Base-by-base conservation (phyloP, 306 rosid genomes). In the Vachellia collinsii region DNA sequence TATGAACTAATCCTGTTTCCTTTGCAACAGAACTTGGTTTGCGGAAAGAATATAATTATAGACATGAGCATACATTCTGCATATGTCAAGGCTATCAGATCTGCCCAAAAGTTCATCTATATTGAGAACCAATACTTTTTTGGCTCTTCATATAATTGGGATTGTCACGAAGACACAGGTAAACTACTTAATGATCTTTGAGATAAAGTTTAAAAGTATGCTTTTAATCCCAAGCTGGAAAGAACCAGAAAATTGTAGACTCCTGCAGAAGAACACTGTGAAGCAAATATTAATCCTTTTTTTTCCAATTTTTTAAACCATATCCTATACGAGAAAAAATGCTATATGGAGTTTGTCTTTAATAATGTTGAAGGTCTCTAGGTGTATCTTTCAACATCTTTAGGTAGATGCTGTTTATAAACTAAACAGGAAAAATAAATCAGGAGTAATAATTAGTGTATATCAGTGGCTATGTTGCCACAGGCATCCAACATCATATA, bases 71-170 rank as follows among this genome's bases (percentile, higher is more conserved):
- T 91, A 81, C 91, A 89, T 76, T 76, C 90, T 48, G 94, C 94
- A 63, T 91, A 91, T 83, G 86, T 89, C n/a, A 87, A 84, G 69
- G 92, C 92, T 13, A 91, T 91, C 81, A 88, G 92, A 13, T 77
- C 87, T 29, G 91, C 92, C 58, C 91, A 91, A 72, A 87, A 88
- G 70, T 91, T 88, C 81, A 87, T 89, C 67, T 91, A 87, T 77
- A 84, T 89, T 9, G 92, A 91, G 81, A 91, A 91, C 75, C 92
- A 91, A 76, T 89, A 91, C 85, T 91, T 91, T 78, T 88, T 92
- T 37, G 98, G 98, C 42, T 94, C 98, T 0, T 94, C 98, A 8
- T 91, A 83, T 82, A 89, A 90, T 74, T 94, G 99, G 97, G 84
- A 74, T 80, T 86, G 93, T 79, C 64, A 42, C 83, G 90, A 70